Evolutionary conservation across 345 rosid genomes (phyloP), one percentile per base, ranked within the genome.

Genomic region (Populus simonii): DNA sequence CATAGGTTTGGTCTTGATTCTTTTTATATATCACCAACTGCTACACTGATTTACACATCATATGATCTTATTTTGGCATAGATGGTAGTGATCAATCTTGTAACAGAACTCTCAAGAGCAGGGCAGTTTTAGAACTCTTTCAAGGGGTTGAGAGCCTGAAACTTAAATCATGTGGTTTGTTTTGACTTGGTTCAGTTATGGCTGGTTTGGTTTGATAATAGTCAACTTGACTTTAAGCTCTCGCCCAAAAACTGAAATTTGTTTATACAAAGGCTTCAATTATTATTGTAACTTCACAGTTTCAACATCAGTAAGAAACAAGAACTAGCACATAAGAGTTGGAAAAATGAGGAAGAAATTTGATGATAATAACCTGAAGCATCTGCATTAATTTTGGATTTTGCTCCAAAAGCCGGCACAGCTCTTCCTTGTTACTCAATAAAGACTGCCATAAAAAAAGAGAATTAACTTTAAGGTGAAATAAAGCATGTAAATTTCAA

Each of bases 301-400:
- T 35, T 31, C 70, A 67, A 67, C 20, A 53, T 11, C 10, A 55
- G 17, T 66, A 57, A 65, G 68, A 27, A 33, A 9, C 10, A 43
- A 70, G n/a, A 1, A 27, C 57, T 8, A 18, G 66, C 67, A 51
- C 47, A 33, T 39, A 20, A 39, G 55, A 67, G 67, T 38, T 1
- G 18, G 63, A 43, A 55, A 17, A 59, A 67, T 29, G 47, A 23
- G 57, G 17, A 17, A 47, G 25, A n/a, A 43, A 47, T 17, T 25
- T 41, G 9, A 43, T 33, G 27, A 75, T 33, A 33, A 22, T 59
- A 72, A 94, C 99, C 99, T 96, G 97, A 82, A 96, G 97, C 98
- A 96, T 92, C 89, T 94, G 95, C 97, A 96, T 92, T 80, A 96
- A 61, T 80, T 91, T 96, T 11, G 99, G 99, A 84, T 96, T 91